A percentile compares a stretch with the other conserved stretches of the same genome.
phyloP scores from a whole-genome alignment of 257 asterid genomes.

The Plantago ovata region DNA sequence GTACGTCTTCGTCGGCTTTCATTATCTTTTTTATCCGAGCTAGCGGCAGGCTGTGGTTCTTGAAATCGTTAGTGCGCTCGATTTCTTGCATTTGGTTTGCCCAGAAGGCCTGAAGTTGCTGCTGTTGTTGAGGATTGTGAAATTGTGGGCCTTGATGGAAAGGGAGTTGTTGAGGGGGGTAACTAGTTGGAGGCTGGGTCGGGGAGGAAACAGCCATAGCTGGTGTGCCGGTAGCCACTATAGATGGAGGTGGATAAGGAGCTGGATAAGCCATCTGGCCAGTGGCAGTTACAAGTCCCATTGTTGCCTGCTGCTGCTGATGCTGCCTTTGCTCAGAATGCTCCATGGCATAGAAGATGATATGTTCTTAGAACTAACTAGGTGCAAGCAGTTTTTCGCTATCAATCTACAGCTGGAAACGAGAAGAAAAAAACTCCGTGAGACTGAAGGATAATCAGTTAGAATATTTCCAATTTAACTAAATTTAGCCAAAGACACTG shows the following conservation, averaged over 20 bases:
- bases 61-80: conserved; percentile 48
- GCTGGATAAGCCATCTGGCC: conserved; percentile 29
- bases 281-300: conserved; percentile 27
- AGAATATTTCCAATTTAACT: too few relatives aligned
- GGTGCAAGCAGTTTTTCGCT: conserved; percentile 2
- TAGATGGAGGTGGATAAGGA: conserved; percentile 32
- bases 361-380: not conserved
- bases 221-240: conserved; percentile 40
- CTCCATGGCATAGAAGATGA: conserved; percentile 30
- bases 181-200: conserved; percentile 14
- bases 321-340: conserved; percentile 40
- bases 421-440: not conserved
- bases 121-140: conserved; percentile 44
- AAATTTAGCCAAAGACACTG: too few relatives aligned
- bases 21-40: conserved; percentile 66
- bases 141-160: conserved; percentile 48
- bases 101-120: conserved; percentile 57
- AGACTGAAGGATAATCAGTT: too few relatives aligned
- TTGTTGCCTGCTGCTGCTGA: conserved; percentile 28
- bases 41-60: conserved; percentile 63
- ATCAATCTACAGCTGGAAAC: conserved; percentile 20
- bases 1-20: conserved; percentile 68
- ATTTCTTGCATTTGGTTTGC: conserved; percentile 46
- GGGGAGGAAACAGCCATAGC: conserved; percentile 46
- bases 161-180: conserved; percentile 35